Evolutionary conservation across 2,329 filamentous ascomycete genomes (phyloP), one percentile per base, ranked within the genome.

Genomic region (Periconia sp.): DNA sequence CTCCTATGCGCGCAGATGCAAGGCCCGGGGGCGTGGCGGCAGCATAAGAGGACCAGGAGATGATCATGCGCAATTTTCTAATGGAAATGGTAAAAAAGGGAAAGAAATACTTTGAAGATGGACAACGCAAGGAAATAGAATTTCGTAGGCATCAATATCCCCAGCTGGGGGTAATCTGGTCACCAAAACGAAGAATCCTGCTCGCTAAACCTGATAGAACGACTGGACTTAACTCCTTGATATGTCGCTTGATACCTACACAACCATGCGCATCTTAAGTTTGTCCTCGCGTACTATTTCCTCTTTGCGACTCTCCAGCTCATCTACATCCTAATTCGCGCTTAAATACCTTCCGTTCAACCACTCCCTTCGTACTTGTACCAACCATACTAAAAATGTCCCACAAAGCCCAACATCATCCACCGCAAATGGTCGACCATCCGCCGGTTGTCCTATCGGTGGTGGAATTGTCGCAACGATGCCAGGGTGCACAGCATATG

Each of bases 371-470:
- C 63, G 66, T 55, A 71, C 69, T 11, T 43, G 49, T 42, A 59
- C 60, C 33, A 71, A 41, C 70, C 70, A 72, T 2, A 72, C 61
- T 17, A 61, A 66, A 42, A 73, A 71, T 2, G 62, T 63, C 9
- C 69, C 69, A 47, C 68, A 68, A 0, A 73, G 52, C 1, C 57
- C 60, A 15, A 61, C 60, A 55, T 70, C 64, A 53, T 71, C 65
- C 43, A 40, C 64, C 64, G 53, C 45, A 69, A 66, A 66, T 41
- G 42, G 20, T 30, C 58, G 48, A 48, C 66, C 64, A 50, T 63
- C 65, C 14, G 69, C 62, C 7, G 66, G 67, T 1, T 58, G 58
- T 10, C 53, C 62, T 27, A 27, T 27, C 47, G 33, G 44, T 40
- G 57, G 50, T 35, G 64, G 63, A 65, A 66, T 64, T 60, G 66